Conservation (phyloP, 495 filamentous ascomycete species). For the Penicillium malachiteum region DNA sequence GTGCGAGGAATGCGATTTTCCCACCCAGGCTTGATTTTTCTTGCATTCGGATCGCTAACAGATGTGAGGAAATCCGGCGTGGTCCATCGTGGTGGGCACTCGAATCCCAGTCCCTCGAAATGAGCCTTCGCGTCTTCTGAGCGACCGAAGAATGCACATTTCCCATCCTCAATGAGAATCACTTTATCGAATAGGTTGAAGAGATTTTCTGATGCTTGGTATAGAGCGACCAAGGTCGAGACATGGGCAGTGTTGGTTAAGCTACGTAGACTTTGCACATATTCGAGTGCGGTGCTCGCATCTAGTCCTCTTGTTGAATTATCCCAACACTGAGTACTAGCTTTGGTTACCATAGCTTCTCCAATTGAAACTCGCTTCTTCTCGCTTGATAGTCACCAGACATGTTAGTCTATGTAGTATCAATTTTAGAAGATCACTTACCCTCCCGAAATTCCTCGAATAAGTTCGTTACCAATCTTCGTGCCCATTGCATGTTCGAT, state of each 20-base stretch:
- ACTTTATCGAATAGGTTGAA: slow-evolving; percentile 73
- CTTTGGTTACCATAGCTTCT: slow-evolving; percentile 66
- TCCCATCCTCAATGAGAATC: slow-evolving; percentile 65
- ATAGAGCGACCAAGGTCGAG: slow-evolving; percentile 63
- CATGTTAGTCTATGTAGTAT: background rate
- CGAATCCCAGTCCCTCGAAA: slow-evolving; percentile 64
- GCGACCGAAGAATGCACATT: slow-evolving; percentile 63
- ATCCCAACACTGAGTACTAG: slow-evolving; percentile 66
- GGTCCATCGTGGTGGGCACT: slow-evolving; percentile 60
- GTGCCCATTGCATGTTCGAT: slow-evolving; percentile 69
- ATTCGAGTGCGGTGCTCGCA: slow-evolving; percentile 64
- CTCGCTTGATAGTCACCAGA: slow-evolving; percentile 34
- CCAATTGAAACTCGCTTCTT: slow-evolving; percentile 71
- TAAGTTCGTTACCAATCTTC: slow-evolving; percentile 64
- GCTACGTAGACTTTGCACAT: slow-evolving; percentile 60
- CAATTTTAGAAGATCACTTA: background rate
- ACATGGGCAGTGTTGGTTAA: slow-evolving; percentile 62
- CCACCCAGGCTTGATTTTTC: slow-evolving; percentile 57
- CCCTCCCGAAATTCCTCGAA: slow-evolving; percentile 69
- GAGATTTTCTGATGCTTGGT: slow-evolving; percentile 69
- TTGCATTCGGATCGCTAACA: slow-evolving; percentile 62
- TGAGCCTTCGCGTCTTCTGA: slow-evolving; percentile 56
- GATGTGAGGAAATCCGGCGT: slow-evolving; percentile 70
- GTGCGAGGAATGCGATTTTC: slow-evolving; percentile 61
- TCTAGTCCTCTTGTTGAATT: slow-evolving; percentile 69